phyloP scores from a whole-genome alignment of 2,329 filamentous ascomycete genomes.

The Xylaria sp. region DNA sequence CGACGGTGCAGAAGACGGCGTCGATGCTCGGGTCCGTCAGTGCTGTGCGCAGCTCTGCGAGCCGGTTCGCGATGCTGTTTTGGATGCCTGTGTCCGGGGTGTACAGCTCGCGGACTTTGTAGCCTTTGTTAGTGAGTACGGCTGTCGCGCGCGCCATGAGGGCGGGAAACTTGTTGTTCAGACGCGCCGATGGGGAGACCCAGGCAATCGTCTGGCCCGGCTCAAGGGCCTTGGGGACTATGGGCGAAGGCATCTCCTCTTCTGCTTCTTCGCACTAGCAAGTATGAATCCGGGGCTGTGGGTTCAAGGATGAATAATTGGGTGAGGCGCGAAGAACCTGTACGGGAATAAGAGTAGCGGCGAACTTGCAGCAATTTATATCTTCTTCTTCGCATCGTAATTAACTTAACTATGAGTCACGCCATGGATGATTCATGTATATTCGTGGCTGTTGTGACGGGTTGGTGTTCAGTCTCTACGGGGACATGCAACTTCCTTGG shows the following conservation, averaged over 20 bases:
- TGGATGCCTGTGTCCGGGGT: constrained; percentile 49
- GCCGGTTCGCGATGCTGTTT: constrained; percentile 51
- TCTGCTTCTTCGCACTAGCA: neutral
- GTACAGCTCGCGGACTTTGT: constrained; percentile 51
- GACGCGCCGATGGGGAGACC: constrained; percentile 55
- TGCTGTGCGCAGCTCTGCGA: constrained; percentile 54
- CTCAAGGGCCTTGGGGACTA: constrained; percentile 46
- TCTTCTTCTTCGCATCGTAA: neutral
- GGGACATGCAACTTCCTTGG: constrained; percentile 15
- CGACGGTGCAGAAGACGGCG: constrained; percentile 55
- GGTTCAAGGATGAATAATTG: neutral
- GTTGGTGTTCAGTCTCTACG: neutral
- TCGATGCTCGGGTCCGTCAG: constrained; percentile 52
- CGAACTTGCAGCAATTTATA: neutral
- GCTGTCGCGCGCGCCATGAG: constrained; percentile 49
- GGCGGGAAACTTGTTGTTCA: constrained; percentile 49
- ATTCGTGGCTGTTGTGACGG: neutral
- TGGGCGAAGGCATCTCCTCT: constrained; percentile 35
- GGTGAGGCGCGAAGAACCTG: too few species aligned
- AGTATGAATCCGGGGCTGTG: neutral
- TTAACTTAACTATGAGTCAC: constrained; percentile 5
- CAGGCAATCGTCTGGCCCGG: constrained; percentile 55
- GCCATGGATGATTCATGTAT: neutral
- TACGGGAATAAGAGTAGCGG: neutral
- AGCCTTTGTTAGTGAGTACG: constrained; percentile 51